phyloP scores from a whole-genome alignment of 148 eudicot species.

The Camellia japonica region DNA sequence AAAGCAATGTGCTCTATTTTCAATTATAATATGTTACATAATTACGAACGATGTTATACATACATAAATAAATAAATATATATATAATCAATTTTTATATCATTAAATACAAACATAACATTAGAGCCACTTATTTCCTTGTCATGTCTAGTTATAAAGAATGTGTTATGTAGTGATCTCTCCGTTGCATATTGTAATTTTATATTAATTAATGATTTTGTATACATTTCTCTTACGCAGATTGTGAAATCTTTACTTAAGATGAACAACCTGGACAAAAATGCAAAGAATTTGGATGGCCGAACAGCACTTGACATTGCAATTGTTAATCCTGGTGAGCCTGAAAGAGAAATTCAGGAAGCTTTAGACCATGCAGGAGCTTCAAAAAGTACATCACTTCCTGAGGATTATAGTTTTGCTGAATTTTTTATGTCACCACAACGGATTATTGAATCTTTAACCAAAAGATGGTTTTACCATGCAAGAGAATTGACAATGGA shows the following conservation, averaged over 20 bases:
- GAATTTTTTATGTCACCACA: neutral
- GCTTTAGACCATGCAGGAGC: neutral
- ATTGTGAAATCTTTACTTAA: neutral
- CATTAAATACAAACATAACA: no score
- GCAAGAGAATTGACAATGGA: neutral
- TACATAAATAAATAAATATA: no score
- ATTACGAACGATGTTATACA: no score
- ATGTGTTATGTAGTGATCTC: neutral
- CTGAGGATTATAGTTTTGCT: neutral
- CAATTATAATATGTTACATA: no score
- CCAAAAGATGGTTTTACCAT: no score
- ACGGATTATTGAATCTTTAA: neutral
- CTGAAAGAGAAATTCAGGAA: neutral
- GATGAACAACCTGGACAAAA: no score
- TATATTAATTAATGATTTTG: neutral
- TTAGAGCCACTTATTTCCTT: no score
- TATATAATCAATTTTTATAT: no score
- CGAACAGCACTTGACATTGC: neutral
- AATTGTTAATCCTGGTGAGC: neutral
- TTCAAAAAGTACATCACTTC: neutral
- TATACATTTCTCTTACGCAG: neutral
- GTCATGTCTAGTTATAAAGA: no score
- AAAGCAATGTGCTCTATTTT: no score
- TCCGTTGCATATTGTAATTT: neutral
- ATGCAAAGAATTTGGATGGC: neutral